A percentile compares a stretch with the other conserved stretches of the same genome.
These are phyloP conservation scores for Neckera pumila DNA, from an alignment of 225 moss, liverwort and hornwort genomes.

Conservation along the genomic window DNA sequence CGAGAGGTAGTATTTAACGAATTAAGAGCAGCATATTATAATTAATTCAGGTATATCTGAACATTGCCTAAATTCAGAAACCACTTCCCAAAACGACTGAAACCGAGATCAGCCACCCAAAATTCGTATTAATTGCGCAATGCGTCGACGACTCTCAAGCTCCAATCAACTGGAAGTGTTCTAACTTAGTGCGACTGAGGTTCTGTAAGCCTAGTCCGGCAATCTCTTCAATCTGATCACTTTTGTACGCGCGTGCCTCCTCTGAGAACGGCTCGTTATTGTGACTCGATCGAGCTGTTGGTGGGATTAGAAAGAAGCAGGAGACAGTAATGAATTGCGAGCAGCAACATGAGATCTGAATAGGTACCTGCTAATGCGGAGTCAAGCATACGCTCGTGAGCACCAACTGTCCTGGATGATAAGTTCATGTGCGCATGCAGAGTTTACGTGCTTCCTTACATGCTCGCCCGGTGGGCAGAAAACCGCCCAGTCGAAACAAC, in stretches of 20 bases:
- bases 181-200: not conserved
- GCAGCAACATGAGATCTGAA: not conserved
- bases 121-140: not conserved
- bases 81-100: no score
- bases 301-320: no score
- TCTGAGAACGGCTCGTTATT: not conserved
- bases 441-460: no score
- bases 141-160: not conserved
- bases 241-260: not conserved
- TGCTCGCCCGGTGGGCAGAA: no score
- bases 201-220: not conserved
- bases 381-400: not conserved
- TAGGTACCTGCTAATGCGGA: not conserved
- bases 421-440: no score
- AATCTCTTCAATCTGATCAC: not conserved
- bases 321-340: not conserved
- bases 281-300: not conserved
- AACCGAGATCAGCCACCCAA: no score
- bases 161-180: not conserved
- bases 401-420: not conserved
- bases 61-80: no score
- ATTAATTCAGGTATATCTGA: no score
- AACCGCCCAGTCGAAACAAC: not conserved
- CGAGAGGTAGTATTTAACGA: no score
- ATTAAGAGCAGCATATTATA: no score